Percentiles rank a stretch among this genome's conserved stretches.
Conservation (phyloP, 345 rosid species). For the Salix exigua region DNA sequence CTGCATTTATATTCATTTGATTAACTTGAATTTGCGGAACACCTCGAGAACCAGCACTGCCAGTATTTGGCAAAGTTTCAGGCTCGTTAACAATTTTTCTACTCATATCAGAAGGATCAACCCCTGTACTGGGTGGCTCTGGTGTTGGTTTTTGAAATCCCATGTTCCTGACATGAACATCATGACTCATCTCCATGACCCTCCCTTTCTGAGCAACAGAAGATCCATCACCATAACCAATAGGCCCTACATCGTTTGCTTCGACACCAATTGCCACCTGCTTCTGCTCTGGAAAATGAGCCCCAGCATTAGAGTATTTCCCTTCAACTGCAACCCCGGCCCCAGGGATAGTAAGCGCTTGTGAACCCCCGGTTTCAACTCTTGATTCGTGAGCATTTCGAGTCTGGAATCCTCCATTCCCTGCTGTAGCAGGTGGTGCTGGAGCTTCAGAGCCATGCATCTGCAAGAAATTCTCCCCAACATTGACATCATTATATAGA, state of each 20-base stretch:
- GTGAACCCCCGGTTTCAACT: constrained; percentile 33
- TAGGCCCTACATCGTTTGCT: constrained; percentile 49
- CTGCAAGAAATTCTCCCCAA: constrained; percentile 69
- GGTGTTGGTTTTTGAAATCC: constrained; percentile 48
- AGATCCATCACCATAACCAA: constrained; percentile 41
- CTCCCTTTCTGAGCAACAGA: constrained; percentile 43
- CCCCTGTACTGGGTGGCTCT: constrained; percentile 30
- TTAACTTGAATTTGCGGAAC: constrained; percentile 47
- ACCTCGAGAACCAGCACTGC: constrained; percentile 48
- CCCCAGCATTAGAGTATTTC: constrained; percentile 40
- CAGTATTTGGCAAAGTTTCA: constrained; percentile 42
- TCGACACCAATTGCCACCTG: constrained; percentile 28
- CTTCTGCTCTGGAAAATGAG: constrained; percentile 29
- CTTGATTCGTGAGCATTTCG: constrained; percentile 39
- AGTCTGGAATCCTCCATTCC: constrained; percentile 37
- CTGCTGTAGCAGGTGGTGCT: constrained; percentile 27
- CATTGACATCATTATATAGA: constrained; percentile 82
- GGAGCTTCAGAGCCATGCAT: constrained; percentile 54
- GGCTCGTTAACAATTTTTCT: constrained; percentile 49
- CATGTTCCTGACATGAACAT: constrained; percentile 42
- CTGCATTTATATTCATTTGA: constrained; percentile 42
- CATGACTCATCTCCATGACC: constrained; percentile 31
- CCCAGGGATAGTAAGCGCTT: constrained; percentile 37
- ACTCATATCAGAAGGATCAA: constrained; percentile 41
- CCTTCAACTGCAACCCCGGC: constrained; percentile 41